Percentiles rank a stretch among this genome's conserved stretches.
These are phyloP conservation scores for Cyanidioschyzon merolae DNA, from an alignment of 23 red algal genomes.

Conservation along the genomic window DNA sequence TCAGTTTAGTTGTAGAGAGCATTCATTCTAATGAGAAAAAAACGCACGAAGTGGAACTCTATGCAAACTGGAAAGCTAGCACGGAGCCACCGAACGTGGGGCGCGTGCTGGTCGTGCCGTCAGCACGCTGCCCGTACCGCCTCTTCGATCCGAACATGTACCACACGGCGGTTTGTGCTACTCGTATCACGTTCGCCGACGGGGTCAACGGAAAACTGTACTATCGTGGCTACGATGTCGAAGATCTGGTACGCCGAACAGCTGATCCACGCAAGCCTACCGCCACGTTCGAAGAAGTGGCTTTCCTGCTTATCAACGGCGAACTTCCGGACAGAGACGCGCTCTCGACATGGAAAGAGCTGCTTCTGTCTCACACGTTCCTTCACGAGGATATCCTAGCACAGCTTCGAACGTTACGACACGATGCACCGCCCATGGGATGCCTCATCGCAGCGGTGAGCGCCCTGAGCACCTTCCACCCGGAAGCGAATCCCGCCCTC, in stretches of 20 bases:
- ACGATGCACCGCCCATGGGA: constrained; percentile 28
- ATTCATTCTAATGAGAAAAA: neutral
- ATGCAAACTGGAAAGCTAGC: neutral
- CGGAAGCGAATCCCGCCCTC: constrained; percentile 26
- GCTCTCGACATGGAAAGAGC: constrained; percentile 1
- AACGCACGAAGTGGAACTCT: neutral
- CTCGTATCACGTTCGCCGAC: constrained; percentile 15
- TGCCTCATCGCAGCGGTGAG: constrained; percentile 19
- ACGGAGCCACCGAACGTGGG: neutral
- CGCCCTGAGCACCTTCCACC: constrained; percentile 28
- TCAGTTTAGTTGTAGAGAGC: neutral
- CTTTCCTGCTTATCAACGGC: constrained; percentile 27
- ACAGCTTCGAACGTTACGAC: constrained; percentile 22
- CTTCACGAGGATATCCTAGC: constrained; percentile 38
- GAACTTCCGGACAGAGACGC: constrained; percentile 7
- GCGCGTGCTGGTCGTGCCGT: neutral
- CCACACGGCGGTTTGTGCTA: constrained; percentile 21
- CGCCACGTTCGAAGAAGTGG: constrained; percentile 18
- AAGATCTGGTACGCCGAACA: neutral
- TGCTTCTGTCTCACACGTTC: constrained; percentile 29
- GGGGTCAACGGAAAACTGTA: constrained; percentile 21
- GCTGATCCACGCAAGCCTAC: neutral
- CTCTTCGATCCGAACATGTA: constrained; percentile 26
- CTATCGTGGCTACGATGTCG: constrained; percentile 29
- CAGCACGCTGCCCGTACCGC: constrained; percentile 5